These are phyloP conservation scores for Sarocladium kiliense DNA, from an alignment of 2,329 filamentous ascomycete genomes.

Conservation along the genomic window DNA sequence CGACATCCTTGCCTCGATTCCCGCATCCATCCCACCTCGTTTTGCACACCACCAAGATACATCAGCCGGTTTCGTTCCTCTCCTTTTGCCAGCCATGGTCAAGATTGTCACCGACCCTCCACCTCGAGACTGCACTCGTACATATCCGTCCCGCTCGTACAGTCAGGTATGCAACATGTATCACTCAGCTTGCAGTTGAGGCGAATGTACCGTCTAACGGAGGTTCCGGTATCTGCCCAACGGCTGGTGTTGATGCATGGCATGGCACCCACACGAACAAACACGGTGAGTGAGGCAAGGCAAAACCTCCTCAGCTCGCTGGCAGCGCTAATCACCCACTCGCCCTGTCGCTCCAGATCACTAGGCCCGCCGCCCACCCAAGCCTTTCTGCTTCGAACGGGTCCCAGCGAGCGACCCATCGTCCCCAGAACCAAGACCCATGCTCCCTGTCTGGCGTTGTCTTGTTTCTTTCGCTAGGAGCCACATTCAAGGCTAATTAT, in stretches of 20 bases:
- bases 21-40: background rate
- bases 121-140: background rate
- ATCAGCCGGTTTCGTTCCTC: background rate
- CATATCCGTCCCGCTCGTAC: conserved; percentile 1
- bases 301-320: conserved; percentile 1
- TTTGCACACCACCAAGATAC: background rate
- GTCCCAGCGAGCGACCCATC: background rate
- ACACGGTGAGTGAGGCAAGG: background rate
- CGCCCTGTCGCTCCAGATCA: background rate
- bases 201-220: background rate
- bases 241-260: background rate
- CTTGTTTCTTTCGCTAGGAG: background rate
- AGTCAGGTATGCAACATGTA: background rate
- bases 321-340: background rate
- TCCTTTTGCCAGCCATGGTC: background rate
- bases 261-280: background rate
- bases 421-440: background rate
- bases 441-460: background rate
- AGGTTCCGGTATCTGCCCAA: background rate
- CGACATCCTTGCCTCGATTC: background rate
- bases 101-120: background rate
- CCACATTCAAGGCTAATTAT: background rate
- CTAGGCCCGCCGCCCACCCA: background rate
- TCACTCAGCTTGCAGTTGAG: background rate
- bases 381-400: background rate